Percentiles rank a stretch among this genome's conserved stretches.
Evolutionary conservation across 306 rosid species (phyloP).

Genomic region (Cucurbita moschata): DNA sequence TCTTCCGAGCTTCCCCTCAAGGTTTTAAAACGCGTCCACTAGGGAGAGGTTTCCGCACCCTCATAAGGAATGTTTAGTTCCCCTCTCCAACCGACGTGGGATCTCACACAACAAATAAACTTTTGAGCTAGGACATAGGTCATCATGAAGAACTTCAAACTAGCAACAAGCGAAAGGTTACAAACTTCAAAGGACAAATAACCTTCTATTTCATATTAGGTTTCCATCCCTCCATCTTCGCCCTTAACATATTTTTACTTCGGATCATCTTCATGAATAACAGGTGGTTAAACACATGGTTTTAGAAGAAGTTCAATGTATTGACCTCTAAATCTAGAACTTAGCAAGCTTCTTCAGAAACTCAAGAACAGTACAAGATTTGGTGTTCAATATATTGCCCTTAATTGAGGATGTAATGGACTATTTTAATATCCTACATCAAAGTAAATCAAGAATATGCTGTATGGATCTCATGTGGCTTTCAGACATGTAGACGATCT

Average conservation of each 20-base stretch:
- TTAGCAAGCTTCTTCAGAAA: neutral
- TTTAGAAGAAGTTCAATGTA: neutral
- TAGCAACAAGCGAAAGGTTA: neutral
- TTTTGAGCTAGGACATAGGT: neutral
- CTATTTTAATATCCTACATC: neutral
- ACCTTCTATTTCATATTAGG: neutral
- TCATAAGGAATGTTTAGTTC: no score
- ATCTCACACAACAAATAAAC: no score
- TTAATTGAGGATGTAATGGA: neutral
- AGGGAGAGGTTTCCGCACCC: no score
- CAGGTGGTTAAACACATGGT: neutral
- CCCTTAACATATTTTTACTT: neutral
- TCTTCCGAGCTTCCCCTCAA: no score
- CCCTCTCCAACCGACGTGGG: no score
- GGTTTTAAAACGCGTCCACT: no score
- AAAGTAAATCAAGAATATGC: neutral
- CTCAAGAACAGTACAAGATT: neutral
- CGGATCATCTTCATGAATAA: neutral
- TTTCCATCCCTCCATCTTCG: neutral
- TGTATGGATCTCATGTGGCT: neutral
- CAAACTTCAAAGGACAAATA: neutral
- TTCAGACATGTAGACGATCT: neutral
- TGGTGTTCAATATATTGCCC: neutral
- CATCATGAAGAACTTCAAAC: neutral
- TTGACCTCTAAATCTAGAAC: neutral